Base-by-base conservation (phyloP, 2,329 filamentous ascomycete species). In the Thermothelomyces thermophilus region DNA sequence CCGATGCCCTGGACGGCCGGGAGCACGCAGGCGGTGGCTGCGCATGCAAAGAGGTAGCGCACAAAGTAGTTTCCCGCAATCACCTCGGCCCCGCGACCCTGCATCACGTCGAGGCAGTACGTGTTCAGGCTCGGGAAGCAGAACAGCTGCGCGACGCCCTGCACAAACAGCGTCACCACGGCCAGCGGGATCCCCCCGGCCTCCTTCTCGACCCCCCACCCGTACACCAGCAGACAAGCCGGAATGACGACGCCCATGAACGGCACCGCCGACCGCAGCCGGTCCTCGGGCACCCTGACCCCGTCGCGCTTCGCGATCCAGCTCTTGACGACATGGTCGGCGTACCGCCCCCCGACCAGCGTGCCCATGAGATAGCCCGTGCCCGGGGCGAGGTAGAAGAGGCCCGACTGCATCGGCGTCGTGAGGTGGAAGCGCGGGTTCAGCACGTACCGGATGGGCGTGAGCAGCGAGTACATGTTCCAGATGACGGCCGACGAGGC, bases 31-130 rank as follows among this genome's bases (percentile, higher is more conserved):
- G 84, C 87, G 2, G 82, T 86, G 0, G 80, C 86, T 4, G 79
- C 67, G 10, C 85, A 86, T 1, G 82, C 87, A 57, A 90, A 86
- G 5, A 89, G 62, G 64, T 91, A 93, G 5, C 87, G 74, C 44
- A 87, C 73, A 60, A 89, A 81, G 65, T 90, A 93, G 64, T 91
- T 93, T 0, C 86, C 85, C 0, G 86, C 86, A 37, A 88, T 80
- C 3, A 91, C 85, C 61, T 93, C 87, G 3, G 83, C 79, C 37
- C 80, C 80, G 26, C 77, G 72, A 1, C 74, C 73, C 56, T 84
- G 84, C 82, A 90, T 88, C 11, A 91, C 86, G 64, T 93, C 87
- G 35, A 93, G 68, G 63, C 86, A 90, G 67, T 93, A 87, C 1
- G 82, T 84, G 62, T 87, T 86, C 52, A 87, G 61, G 53, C 75